Evolutionary conservation across 208 protist species (phyloP).

Genomic region (Acanthamoeba lenticulata): DNA sequence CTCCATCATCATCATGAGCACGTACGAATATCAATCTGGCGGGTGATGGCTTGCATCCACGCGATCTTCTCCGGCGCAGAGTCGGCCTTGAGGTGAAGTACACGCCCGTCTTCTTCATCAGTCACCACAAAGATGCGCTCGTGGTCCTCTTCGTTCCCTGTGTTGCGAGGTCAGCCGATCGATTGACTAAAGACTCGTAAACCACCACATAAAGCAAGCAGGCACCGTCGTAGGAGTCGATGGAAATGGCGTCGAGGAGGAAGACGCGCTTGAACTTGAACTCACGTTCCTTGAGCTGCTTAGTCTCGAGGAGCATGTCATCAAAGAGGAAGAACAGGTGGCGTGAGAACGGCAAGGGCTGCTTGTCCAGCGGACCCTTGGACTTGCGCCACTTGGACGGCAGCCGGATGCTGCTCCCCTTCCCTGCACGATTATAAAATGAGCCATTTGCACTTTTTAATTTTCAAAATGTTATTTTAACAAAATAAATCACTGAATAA

Average conservation of each 20-base stretch:
- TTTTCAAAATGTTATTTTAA: too few species aligned
- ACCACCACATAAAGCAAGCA: not conserved
- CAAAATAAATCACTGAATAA: too few species aligned
- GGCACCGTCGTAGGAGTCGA: not conserved
- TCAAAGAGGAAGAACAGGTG: constrained; percentile 1
- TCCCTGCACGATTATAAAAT: too few species aligned
- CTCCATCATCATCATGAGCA: too few species aligned
- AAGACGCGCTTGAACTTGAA: constrained; percentile 21
- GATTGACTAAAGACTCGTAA: not conserved
- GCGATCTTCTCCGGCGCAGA: not conserved
- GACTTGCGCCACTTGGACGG: not conserved
- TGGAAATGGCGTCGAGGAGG: not conserved
- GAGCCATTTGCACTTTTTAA: too few species aligned
- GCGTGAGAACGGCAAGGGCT: not conserved
- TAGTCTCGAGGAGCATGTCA: not conserved
- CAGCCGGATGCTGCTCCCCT: not conserved
- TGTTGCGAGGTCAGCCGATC: not conserved
- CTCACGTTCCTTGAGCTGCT: not conserved
- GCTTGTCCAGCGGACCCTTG: not conserved
- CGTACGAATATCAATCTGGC: not conserved
- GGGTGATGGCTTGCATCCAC: not conserved
- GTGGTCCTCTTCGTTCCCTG: not conserved
- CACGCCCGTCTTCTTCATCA: not conserved
- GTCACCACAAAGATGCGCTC: not conserved
- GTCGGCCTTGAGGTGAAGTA: not conserved